Evolutionary conservation across 2,329 filamentous ascomycete genomes (phyloP).

Genomic region (Colletotrichum magnum): DNA sequence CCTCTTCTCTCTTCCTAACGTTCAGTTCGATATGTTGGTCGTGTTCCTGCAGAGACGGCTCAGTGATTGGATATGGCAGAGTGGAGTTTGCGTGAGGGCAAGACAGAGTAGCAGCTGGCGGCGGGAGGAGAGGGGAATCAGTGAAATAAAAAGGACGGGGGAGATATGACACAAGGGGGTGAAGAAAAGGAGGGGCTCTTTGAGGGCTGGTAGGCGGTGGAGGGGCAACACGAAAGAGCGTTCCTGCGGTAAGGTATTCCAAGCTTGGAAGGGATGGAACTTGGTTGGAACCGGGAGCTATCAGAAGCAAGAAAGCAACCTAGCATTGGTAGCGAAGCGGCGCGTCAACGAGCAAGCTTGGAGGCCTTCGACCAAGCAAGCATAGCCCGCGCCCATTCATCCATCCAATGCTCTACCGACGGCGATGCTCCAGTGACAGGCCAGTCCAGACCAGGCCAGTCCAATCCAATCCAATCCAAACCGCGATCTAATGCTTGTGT

Average conservation of each 20-base stretch:
- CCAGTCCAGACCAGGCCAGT: constrained; percentile 2
- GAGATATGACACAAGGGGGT: constrained; percentile 37
- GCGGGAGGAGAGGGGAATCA: constrained; percentile 25
- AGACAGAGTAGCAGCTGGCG: not conserved
- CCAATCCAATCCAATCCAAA: constrained; percentile 21
- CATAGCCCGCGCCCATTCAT: constrained; percentile 9
- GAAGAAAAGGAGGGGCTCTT: constrained; percentile 40
- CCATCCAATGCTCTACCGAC: not conserved
- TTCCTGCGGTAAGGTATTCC: constrained; percentile 32
- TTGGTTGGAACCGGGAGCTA: constrained; percentile 35
- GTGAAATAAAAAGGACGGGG: constrained; percentile 32
- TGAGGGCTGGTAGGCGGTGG: constrained; percentile 28
- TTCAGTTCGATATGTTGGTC: constrained; percentile 12
- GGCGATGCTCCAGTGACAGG: constrained; percentile 14
- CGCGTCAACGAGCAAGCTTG: constrained; percentile 1
- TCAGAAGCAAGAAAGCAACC: constrained; percentile 32
- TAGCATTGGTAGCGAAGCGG: too few species aligned
- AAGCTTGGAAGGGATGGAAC: constrained; percentile 24
- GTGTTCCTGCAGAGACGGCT: constrained; percentile 23
- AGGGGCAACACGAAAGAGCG: constrained; percentile 36
- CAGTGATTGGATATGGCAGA: constrained; percentile 24
- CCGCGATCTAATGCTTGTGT: constrained; percentile 33
- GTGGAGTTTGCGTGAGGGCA: constrained; percentile 25
- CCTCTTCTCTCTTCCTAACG: constrained; percentile 12
- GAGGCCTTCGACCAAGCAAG: constrained; percentile 27